These are phyloP conservation scores for Rosellinia necatrix DNA, from an alignment of 2,329 filamentous ascomycete genomes.

Conservation along the genomic window DNA sequence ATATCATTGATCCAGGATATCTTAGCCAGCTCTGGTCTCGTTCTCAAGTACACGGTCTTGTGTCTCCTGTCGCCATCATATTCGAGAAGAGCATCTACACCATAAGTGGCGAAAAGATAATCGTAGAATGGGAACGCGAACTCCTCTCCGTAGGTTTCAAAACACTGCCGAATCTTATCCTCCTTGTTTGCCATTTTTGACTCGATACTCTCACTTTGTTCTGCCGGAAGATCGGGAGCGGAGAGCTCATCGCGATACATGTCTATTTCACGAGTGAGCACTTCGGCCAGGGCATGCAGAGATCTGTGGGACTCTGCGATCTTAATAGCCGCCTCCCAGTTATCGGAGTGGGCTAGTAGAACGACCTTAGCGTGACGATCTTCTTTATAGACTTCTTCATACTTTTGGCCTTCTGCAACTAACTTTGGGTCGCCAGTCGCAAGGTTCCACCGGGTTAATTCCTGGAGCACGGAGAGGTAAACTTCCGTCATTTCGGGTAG, in stretches of 20 bases:
- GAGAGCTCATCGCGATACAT: conserved; percentile 44
- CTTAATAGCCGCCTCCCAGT: conserved; percentile 62
- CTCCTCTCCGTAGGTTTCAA: conserved; percentile 66
- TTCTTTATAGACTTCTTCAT: conserved; percentile 52
- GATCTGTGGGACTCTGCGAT: conserved; percentile 63
- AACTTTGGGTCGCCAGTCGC: conserved; percentile 50
- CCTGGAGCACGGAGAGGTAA: conserved; percentile 59
- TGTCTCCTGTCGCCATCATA: conserved; percentile 71
- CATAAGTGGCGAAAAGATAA: conserved; percentile 70
- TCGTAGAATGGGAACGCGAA: conserved; percentile 82
- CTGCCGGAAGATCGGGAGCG: conserved; percentile 43
- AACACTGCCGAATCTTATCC: conserved; percentile 55
- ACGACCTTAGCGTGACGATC: conserved; percentile 59
- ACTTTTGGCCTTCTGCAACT: conserved; percentile 51
- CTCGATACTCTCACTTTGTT: conserved; percentile 46
- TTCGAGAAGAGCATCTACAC: conserved; percentile 70
- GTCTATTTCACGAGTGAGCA: conserved; percentile 59
- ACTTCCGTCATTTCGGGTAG: conserved; percentile 58
- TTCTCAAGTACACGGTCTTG: conserved; percentile 79
- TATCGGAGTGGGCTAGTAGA: conserved; percentile 57
- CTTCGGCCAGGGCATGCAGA: conserved; percentile 59
- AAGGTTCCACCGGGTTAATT: conserved; percentile 57
- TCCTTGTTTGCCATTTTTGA: conserved; percentile 52
- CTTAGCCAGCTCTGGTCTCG: conserved; percentile 71
- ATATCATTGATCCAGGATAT: conserved; percentile 97